Evolutionary conservation across 1,139 yeast species (phyloP).

Genomic region (Taphrina pruni): DNA sequence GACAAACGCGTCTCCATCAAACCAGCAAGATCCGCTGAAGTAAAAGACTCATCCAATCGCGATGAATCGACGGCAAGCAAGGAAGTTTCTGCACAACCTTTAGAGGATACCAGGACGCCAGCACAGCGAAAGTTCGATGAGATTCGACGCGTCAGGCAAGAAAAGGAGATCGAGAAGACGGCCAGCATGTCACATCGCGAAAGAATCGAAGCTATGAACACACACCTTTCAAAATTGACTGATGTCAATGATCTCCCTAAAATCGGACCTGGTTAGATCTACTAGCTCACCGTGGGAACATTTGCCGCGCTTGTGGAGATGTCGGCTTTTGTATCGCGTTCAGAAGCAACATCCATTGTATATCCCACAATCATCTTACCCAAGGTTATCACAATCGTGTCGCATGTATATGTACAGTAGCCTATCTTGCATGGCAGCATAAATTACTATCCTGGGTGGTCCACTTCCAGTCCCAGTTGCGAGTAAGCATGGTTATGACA

Average conservation of each 20-base stretch:
- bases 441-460: not conserved
- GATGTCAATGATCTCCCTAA: slow-evolving; percentile 51
- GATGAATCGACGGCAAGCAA: not conserved
- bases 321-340: not conserved
- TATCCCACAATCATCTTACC: no score
- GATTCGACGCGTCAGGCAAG: slow-evolving; percentile 47
- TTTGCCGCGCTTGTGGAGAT: not conserved
- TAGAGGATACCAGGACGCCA: slow-evolving; percentile 45
- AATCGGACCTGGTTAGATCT: slow-evolving; percentile 42
- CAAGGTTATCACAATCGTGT: no score
- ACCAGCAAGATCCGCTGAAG: not conserved
- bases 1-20: not conserved
- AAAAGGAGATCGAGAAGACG: slow-evolving; percentile 44
- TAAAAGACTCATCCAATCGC: not conserved
- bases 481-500: not conserved
- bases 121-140: slow-evolving; percentile 48
- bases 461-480: not conserved
- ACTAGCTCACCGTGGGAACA: not conserved
- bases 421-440: no score
- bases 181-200: slow-evolving; percentile 48
- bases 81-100: not conserved
- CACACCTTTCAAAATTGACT: slow-evolving; percentile 47
- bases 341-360: no score
- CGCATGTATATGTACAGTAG: no score
- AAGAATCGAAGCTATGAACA: slow-evolving; percentile 48